Percentiles rank a stretch among this genome's conserved stretches.
These are phyloP conservation scores for Gliomastix tumulicola DNA, from an alignment of 2,329 filamentous ascomycete genomes.

Conservation along the genomic window DNA sequence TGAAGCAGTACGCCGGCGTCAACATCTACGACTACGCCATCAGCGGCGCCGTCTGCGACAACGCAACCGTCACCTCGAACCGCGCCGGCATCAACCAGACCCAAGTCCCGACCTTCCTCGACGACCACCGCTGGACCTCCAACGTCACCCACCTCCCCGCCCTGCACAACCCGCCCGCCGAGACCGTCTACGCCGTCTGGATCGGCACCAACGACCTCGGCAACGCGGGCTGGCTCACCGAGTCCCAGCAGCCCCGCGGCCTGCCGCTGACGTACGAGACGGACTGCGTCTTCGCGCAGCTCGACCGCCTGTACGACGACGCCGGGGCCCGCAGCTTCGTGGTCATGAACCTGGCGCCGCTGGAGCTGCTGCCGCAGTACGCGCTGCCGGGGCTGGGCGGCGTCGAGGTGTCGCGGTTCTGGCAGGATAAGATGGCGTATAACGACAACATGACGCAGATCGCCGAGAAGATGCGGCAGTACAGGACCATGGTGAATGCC, in stretches of 20 bases:
- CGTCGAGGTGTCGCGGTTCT: conserved; percentile 24
- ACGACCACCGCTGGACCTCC: conserved; percentile 54
- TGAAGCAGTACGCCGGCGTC: conserved; percentile 49
- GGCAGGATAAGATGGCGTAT: conserved; percentile 34
- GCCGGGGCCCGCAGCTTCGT: conserved; percentile 65
- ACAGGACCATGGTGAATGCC: conserved; percentile 41
- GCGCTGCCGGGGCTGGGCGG: background rate
- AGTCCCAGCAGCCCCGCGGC: conserved; percentile 45
- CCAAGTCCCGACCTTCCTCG: conserved; percentile 53
- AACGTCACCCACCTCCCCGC: conserved; percentile 30
- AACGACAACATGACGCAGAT: conserved; percentile 39
- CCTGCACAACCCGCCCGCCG: conserved; percentile 25
- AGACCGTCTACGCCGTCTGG: conserved; percentile 71
- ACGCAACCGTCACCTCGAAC: conserved; percentile 53
- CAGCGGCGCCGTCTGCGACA: conserved; percentile 64
- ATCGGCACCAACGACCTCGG: conserved; percentile 80
- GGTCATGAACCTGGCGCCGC: conserved; percentile 60
- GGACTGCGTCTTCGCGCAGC: conserved; percentile 58
- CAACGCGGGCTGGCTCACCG: conserved; percentile 55
- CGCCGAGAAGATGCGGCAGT: conserved; percentile 35
- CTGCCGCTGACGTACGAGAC: conserved; percentile 59
- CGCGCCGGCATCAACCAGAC: conserved; percentile 36
- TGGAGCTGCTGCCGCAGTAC: conserved; percentile 64
- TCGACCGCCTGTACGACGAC: conserved; percentile 54
- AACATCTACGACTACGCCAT: conserved; percentile 65